Evolutionary conservation across 2,329 filamentous ascomycete species (phyloP), one percentile per base, ranked within the genome.

Genomic region (Aureobasidium sp.): DNA sequence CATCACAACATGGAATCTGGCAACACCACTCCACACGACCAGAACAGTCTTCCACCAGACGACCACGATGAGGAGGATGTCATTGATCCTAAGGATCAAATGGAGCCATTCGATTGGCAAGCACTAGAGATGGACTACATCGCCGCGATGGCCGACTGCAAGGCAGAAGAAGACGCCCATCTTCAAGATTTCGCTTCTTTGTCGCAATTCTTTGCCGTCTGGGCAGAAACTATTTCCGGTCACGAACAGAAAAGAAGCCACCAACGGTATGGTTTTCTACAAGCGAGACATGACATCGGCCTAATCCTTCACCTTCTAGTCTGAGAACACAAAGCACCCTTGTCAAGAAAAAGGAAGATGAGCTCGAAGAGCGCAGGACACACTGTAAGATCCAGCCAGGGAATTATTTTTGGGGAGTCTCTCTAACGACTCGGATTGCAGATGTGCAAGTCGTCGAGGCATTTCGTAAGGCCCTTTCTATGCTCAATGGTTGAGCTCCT

Each of bases 321-420:
- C 80, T 96, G 49, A 88, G 87, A 70, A 97, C 92, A 2, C 85
- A 91, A 64, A 85, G 88, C 71, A 80, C 85, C 64, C 89, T 87
- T 71, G 90, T 96, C 33, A 84, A 87, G 64, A 79, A 90, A 47
- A 84, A 87, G 0, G 92, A 96, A 71, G 78, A 84, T 42, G 82
- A 80, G 29, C 79, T 96, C 62, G 84, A 85, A 60, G 81, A 87
- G 67, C 94, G 88, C 71, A 88, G 91, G 70, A 80, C 86, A 64
- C 91, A 96, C 69, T 90, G 91, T 96, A 77, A 77, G 44, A 27
- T 39, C 19, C 2, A n/a, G 22, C 3, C 37, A 29, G 9, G 3
- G 42, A 19, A n/a, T 1, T 2, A 14, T 37, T 42, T 29, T 19
- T 19, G 14, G 5, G 5, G 19, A 27, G n/a, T 14, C 8, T 11